Evolutionary conservation across 129 eudicot species (phyloP), one percentile per base, ranked within the genome.

Genomic region (Centrapalus pauciflorus): DNA sequence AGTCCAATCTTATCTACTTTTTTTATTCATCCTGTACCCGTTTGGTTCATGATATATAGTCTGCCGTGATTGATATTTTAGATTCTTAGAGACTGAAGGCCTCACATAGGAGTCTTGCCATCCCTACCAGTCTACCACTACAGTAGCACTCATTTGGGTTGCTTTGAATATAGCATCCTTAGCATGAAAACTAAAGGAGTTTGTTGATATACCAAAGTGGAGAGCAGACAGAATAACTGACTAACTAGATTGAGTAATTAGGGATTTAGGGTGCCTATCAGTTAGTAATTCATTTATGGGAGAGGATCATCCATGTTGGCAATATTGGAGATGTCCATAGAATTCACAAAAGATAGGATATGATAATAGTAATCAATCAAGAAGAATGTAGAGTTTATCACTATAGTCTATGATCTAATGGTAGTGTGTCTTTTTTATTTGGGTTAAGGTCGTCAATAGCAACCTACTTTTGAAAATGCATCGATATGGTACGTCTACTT

Each of bases 1-100:
- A 16, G 26, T 64, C 26, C 26, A 14, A 28, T 64, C 27, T 45
- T 23, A 43, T 71, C 61, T 71, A 48, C 59, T 32, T 61, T 56
- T 46, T 19, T 71, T 4, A 48, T 71, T 71, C 40, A 49, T 61
- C 8, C 24, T 11, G 29, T 61, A 50, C 64, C 64, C 17, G 11
- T 43, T 72, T 9, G 3, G 5, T 8, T 13, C 67, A 45, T 45
- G 52, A 43, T 43, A 43, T 43, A 20, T 2, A 43, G 50, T 43
- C 50, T 8, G 50, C 20, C 8, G n/a, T n/a, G 50, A 43, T 43
- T 43, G 20, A 43, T n/a, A 43, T n/a, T n/a, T n/a, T n/a, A n/a
- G n/a, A n/a, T n/a, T 43, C 10, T 45, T 45, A 45, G 23, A 45
- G 52, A 23, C 52, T 45, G 52, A 16, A 45, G 52, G 52, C 52